A percentile compares a stretch with the other conserved stretches of the same genome.
Conservation (phyloP, 176 grass and related monocot species). For the Typha latifolia region DNA sequence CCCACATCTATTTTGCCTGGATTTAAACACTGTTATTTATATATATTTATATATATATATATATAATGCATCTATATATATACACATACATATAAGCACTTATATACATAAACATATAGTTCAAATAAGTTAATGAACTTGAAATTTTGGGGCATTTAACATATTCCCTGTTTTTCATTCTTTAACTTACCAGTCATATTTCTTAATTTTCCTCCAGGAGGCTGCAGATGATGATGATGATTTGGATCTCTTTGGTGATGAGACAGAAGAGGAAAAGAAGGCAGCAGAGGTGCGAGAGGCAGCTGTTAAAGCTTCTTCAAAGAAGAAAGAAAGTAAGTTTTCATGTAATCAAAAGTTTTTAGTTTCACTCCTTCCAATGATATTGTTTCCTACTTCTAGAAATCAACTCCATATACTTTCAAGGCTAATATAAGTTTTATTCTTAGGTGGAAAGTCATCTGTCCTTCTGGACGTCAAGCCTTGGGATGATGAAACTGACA, state of each 20-base stretch:
- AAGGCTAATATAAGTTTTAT: not conserved
- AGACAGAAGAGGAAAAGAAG: conserved; percentile 71
- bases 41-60: no score
- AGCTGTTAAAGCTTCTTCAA: conserved; percentile 45
- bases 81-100: no score
- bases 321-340: conserved; percentile 80
- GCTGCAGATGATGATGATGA: conserved; percentile 33
- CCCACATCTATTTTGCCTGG: no score
- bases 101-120: no score
- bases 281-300: conserved; percentile 41
- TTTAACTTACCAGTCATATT: not conserved
- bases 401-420: not conserved
- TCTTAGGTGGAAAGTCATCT: conserved; percentile 83
- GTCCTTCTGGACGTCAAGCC: conserved; percentile 91
- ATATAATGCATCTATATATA: no score
- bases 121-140: no score
- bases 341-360: not conserved
- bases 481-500: conserved; percentile 97
- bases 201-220: conserved; percentile 10
- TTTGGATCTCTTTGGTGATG: conserved; percentile 63
- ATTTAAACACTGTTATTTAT: no score
- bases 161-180: not conserved
- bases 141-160: no score
- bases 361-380: not conserved
- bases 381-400: not conserved